Percentiles rank a stretch among this genome's conserved stretches.
Evolutionary conservation across 225 moss, liverwort and hornwort species (phyloP).

Genomic region (Bryum argenteum): DNA sequence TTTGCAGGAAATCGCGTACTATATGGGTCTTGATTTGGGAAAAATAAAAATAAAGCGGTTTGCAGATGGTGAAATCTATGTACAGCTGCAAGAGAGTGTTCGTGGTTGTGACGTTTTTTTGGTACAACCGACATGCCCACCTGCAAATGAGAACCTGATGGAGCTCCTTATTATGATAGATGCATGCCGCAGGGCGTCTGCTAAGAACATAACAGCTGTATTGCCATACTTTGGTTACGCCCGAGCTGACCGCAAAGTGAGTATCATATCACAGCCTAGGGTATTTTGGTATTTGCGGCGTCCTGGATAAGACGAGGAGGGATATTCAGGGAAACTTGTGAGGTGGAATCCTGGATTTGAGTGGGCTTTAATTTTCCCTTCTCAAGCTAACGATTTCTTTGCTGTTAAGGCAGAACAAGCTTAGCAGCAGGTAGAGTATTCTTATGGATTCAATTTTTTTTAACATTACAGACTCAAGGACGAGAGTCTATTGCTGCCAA

Average conservation of each 20-base stretch:
- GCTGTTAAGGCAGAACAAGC: conserved; percentile 16
- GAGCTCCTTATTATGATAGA: conserved; percentile 98
- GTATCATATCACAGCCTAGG: conserved; percentile 5
- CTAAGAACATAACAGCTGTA: conserved; percentile 95
- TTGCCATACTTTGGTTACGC: conserved; percentile 98
- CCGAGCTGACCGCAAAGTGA: conserved; percentile 96
- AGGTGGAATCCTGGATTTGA: not conserved
- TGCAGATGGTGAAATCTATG: conserved; percentile 98
- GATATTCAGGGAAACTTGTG: conserved; percentile 2
- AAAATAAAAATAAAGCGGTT: conserved; percentile 87
- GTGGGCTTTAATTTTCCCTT: not conserved
- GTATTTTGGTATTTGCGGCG: conserved; percentile 2
- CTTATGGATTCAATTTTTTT: conserved; percentile 1
- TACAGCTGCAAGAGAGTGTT: conserved; percentile 96
- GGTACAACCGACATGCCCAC: conserved; percentile 96
- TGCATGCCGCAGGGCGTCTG: conserved; percentile 95
- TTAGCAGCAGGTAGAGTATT: conserved; percentile 7
- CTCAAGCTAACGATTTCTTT: not conserved
- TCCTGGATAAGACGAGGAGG: not conserved
- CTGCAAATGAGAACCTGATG: conserved; percentile 97
- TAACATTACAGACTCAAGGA: conserved; percentile 75
- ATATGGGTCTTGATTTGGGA: conserved; percentile 94
- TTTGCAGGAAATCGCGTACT: conserved; percentile 88
- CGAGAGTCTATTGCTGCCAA: conserved; percentile 98
- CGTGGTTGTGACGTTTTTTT: conserved; percentile 94